Conservation (phyloP, 1,139 yeast genomes). For the Debaryomyces nepalensis region DNA sequence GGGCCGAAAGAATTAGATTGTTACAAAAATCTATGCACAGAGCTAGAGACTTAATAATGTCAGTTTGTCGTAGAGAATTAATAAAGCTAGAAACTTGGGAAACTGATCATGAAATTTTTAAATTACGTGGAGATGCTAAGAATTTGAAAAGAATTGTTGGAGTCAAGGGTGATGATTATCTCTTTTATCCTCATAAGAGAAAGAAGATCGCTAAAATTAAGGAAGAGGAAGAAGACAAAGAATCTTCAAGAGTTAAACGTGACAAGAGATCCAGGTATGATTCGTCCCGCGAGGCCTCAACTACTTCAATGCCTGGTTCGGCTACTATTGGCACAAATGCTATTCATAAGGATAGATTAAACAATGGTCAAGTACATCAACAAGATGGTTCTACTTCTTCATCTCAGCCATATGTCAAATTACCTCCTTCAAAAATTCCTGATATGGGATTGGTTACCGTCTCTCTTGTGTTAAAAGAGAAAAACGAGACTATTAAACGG, state of each 20-base stretch:
- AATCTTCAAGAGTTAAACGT: conserved; percentile 28
- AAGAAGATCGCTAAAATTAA: conserved; percentile 54
- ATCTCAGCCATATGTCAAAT: conserved; percentile 80
- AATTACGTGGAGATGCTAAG: conserved; percentile 73
- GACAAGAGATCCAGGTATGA: conserved; percentile 30
- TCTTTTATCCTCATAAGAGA: conserved; percentile 78
- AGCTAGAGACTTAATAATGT: conserved; percentile 71
- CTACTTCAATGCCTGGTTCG: conserved; percentile 17
- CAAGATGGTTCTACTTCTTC: conserved; percentile 37
- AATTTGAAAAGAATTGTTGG: conserved; percentile 73
- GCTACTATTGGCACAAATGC: conserved; percentile 19
- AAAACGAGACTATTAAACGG: conserved; percentile 75
- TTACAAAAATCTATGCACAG: conserved; percentile 77
- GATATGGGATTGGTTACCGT: conserved; percentile 89
- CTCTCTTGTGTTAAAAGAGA: conserved; percentile 72
- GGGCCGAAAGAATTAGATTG: conserved; percentile 80
- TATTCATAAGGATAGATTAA: conserved; percentile 24
- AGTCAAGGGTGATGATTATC: conserved; percentile 84
- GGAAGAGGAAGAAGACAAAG: conserved; percentile 44
- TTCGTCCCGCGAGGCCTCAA: conserved; percentile 23
- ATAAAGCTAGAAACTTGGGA: conserved; percentile 61
- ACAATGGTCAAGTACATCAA: conserved; percentile 18
- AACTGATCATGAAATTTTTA: conserved; percentile 66
- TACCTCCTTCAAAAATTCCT: conserved; percentile 91
- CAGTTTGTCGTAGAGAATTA: conserved; percentile 77